Conservation (phyloP, 164 flowering plant genomes). For the Akebia trifoliata region DNA sequence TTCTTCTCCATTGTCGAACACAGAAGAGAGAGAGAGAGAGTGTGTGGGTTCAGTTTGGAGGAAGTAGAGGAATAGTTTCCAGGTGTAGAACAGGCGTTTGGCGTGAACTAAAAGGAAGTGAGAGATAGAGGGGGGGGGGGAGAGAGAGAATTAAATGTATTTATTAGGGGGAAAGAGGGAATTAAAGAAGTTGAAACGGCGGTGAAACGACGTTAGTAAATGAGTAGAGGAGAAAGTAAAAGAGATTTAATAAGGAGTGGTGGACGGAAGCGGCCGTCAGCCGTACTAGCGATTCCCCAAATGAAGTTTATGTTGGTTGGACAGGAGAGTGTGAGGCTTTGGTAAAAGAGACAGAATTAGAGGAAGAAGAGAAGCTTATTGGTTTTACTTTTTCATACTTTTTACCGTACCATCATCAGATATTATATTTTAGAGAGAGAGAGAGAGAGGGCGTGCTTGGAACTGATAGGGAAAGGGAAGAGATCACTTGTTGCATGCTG, state of each 20-base stretch:
- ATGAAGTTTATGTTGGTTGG: not conserved
- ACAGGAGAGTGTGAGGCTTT: not conserved
- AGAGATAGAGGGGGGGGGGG: conserved; percentile 7
- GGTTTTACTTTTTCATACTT: too few species aligned
- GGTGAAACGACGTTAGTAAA: conserved; percentile 37
- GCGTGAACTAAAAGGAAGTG: conserved; percentile 63
- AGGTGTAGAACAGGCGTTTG: conserved; percentile 65
- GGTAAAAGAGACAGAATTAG: not conserved
- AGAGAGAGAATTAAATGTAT: too few species aligned
- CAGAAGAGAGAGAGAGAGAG: conserved; percentile 10
- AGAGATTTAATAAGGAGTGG: not conserved
- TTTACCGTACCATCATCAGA: too few species aligned
- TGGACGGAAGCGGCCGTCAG: conserved; percentile 38
- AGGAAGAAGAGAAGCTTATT: not conserved
- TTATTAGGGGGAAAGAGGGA: conserved; percentile 19
- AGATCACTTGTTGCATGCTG: too few species aligned
- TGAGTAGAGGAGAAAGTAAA: not conserved
- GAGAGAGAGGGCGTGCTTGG: too few species aligned
- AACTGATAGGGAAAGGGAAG: too few species aligned
- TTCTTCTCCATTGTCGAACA: conserved; percentile 13
- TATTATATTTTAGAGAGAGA: too few species aligned
- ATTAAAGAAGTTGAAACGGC: conserved; percentile 31
- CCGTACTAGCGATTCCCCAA: conserved; percentile 31
- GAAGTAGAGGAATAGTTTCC: too few species aligned
- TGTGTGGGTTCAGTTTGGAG: not conserved